phyloP scores from a whole-genome alignment of 345 rosid genomes.

The Euphorbia tirucalli region DNA sequence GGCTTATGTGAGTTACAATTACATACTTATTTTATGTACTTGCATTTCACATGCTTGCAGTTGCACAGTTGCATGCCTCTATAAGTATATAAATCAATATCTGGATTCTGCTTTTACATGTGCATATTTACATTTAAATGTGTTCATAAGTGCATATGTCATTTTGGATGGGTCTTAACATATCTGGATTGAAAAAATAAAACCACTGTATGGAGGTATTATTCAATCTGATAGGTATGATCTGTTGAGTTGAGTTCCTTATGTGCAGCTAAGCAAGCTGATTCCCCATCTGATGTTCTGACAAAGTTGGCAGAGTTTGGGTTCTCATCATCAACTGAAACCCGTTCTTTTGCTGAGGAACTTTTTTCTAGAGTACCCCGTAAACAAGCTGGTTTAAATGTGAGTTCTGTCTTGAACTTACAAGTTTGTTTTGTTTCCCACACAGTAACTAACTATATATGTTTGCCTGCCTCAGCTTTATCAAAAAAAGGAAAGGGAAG shows the following conservation, averaged over 20 bases:
- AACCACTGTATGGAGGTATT: not conserved
- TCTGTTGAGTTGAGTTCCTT: not conserved
- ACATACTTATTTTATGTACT: not conserved
- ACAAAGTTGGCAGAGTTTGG: conserved; percentile 51
- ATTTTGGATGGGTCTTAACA: not conserved
- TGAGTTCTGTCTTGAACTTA: conserved; percentile 32
- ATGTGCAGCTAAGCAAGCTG: conserved; percentile 66
- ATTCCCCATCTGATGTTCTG: conserved; percentile 55
- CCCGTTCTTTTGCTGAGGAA: conserved; percentile 54
- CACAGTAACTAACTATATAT: not conserved
- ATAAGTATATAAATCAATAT: not conserved
- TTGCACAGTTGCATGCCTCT: not conserved
- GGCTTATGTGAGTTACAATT: conserved; percentile 47
- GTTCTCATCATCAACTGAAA: conserved; percentile 49
- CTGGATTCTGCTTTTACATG: too few relatives aligned
- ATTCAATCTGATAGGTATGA: not conserved
- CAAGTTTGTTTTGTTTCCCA: not conserved
- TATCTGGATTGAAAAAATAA: not conserved
- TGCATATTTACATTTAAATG: not conserved
- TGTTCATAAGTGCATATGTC: not conserved
- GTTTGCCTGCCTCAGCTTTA: conserved; percentile 46
- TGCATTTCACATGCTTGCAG: not conserved
- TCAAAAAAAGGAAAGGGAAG: conserved; percentile 82
- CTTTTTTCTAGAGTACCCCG: conserved; percentile 58
- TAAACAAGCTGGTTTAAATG: conserved; percentile 44